phyloP scores from a whole-genome alignment of 805 yeast genomes.

The Lipomyces mesembrius region DNA sequence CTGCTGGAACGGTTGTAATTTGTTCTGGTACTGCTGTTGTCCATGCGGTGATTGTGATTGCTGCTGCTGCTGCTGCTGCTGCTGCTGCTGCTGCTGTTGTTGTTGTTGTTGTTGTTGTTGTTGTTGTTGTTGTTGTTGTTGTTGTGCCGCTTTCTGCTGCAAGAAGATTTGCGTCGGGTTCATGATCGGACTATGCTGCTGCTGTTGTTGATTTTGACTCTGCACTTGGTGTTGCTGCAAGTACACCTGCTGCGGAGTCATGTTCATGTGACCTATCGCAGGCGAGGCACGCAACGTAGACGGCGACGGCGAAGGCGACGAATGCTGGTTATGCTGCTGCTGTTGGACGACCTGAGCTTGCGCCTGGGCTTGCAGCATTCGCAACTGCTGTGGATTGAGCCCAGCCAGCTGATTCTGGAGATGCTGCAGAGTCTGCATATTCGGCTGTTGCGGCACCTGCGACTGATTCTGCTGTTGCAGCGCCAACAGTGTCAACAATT shows the following conservation, averaged over 20 bases:
- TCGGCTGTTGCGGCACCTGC: neutral
- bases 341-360: constrained; percentile 19
- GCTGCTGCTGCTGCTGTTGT: no score
- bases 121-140: constrained; percentile 3
- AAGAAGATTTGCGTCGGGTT: neutral
- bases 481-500: neutral
- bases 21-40: constrained; percentile 13
- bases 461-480: constrained; percentile 13
- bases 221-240: constrained; percentile 20
- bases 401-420: constrained; percentile 18
- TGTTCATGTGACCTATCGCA: constrained; percentile 8
- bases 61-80: constrained; percentile 11
- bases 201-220: constrained; percentile 23
- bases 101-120: no score
- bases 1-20: constrained; percentile 17
- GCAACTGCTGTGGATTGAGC: constrained; percentile 10
- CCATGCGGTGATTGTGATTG: constrained; percentile 12
- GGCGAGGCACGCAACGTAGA: constrained; percentile 13
- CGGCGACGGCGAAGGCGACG: constrained; percentile 11
- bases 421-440: constrained; percentile 6
- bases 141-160: constrained; percentile 2
- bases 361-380: constrained; percentile 14
- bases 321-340: constrained; percentile 19
- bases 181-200: constrained; percentile 13
- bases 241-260: constrained; percentile 11